Evolutionary conservation across 2,329 filamentous ascomycete species (phyloP), one percentile per base, ranked within the genome.

Genomic region (Hawksworthiomyces lignivorus): DNA sequence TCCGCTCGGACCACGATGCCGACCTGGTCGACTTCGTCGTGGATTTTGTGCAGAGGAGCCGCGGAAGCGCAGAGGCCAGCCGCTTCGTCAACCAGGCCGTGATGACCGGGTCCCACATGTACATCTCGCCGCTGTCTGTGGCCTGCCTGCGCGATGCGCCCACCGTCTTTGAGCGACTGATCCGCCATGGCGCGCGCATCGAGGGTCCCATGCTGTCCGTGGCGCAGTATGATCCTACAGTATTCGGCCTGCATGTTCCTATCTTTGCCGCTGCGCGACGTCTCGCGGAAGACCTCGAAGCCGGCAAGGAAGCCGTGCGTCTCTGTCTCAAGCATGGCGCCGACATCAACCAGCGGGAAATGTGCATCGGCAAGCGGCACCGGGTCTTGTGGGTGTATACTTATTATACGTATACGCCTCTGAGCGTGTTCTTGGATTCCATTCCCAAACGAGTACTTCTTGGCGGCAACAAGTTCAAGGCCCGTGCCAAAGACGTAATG

Each of bases 251-350:
- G 24, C 41, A 43, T 31, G 30, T 43, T 12, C 41, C 41, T 6
- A 43, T 39, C 8, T 43, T 43, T 24, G 41, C 41, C 4, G 41
- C 41, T 3, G 41, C 12, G n/a, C n/a, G n/a, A 5, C 10, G 31
- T 14, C 11, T 7, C 11, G n/a, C 35, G 19, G 30, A 5, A 11
- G 22, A 27, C 12, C 18, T 35, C 11, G 15, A 24, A 21, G 15
- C 18, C 1, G 41, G 36, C 29, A 2, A 7, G 0, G 5, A 11
- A 11, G 36, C 32, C 26, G 18, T 43, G 5, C 2, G 11, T 5
- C 7, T n/a, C 7, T 43, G 41, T 21, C 10, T 22, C 19, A 5
- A 3, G 3, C 5, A 15, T 3, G 41, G 41, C 22, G 41, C 35
- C 10, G 11, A 30, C 1, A 17, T 15, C 19, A 29, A 39, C 19